Evolutionary conservation across 1,284 basidiomycete genomes (phyloP).

Genomic region (Bjerkandera adusta): DNA sequence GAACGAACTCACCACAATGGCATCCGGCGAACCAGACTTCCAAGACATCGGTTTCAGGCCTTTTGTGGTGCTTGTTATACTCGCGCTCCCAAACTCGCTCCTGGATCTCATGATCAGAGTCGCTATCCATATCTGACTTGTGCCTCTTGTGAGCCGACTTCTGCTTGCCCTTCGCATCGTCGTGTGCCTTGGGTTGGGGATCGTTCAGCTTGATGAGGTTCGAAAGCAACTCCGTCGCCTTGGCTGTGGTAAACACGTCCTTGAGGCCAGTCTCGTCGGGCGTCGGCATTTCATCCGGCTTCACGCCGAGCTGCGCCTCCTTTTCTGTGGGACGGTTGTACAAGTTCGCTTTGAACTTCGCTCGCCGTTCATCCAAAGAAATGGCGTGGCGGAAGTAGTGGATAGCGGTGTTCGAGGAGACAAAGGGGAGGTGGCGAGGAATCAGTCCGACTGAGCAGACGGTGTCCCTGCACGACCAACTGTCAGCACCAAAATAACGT

Average conservation of each 20-base stretch:
- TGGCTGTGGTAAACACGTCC: too few species aligned
- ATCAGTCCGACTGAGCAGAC: constrained; percentile 21
- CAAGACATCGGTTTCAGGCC: constrained; percentile 27
- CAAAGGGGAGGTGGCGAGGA: constrained; percentile 19
- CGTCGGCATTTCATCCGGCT: constrained; percentile 39
- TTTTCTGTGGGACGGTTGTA: constrained; percentile 26
- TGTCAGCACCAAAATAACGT: not conserved
- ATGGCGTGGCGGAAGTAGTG: constrained; percentile 37
- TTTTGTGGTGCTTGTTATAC: too few species aligned
- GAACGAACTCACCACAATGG: constrained; percentile 18
- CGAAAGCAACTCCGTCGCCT: too few species aligned
- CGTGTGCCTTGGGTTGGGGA: too few species aligned
- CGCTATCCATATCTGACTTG: too few species aligned
- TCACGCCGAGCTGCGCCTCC: constrained; percentile 32
- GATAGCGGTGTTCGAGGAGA: constrained; percentile 18
- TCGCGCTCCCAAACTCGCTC: too few species aligned
- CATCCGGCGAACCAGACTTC: constrained; percentile 24
- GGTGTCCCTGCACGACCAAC: constrained; percentile 29
- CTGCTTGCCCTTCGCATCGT: too few species aligned
- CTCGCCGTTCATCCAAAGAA: constrained; percentile 37
- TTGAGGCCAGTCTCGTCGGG: too few species aligned
- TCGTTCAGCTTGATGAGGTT: too few species aligned
- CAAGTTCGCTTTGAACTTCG: constrained; percentile 41
- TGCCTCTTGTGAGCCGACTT: too few species aligned
- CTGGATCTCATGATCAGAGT: too few species aligned